phyloP scores from a whole-genome alignment of 2,329 filamentous ascomycete genomes.

The Xylariaceae sp. region DNA sequence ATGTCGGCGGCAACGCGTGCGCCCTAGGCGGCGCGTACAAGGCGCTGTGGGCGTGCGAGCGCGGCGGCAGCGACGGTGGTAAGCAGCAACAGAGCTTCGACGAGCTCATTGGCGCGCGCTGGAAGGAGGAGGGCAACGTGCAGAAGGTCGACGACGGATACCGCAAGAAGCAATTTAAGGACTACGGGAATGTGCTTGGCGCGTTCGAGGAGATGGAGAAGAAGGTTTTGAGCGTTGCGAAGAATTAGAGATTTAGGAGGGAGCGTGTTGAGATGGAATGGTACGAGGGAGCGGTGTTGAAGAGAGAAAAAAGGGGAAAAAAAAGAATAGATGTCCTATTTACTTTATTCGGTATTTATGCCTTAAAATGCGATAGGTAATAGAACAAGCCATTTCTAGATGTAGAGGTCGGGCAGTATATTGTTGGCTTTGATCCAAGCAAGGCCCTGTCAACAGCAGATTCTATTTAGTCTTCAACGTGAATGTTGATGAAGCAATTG shows the following conservation, averaged over 20 bases:
- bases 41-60: conserved; percentile 88
- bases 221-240: conserved; percentile 39
- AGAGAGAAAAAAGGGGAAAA: too few relatives aligned
- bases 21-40: conserved; percentile 95
- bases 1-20: conserved; percentile 94
- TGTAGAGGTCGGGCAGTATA: too few relatives aligned
- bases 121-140: conserved; percentile 84
- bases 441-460: too few relatives aligned
- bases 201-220: conserved; percentile 51
- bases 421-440: too few relatives aligned
- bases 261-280: not conserved
- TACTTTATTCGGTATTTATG: too few relatives aligned
- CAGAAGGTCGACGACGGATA: conserved; percentile 85
- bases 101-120: conserved; percentile 80
- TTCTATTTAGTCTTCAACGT: too few relatives aligned
- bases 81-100: conserved; percentile 72
- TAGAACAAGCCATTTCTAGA: too few relatives aligned
- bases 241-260: conserved; percentile 31
- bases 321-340: too few relatives aligned
- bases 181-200: conserved; percentile 76
- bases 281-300: too few relatives aligned
- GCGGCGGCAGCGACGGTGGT: conserved; percentile 45
- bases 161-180: conserved; percentile 72
- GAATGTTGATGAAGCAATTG: too few relatives aligned
- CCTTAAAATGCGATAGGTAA: too few relatives aligned